phyloP scores from a whole-genome alignment of 805 yeast genomes.

The Kuraishia capsulata region DNA sequence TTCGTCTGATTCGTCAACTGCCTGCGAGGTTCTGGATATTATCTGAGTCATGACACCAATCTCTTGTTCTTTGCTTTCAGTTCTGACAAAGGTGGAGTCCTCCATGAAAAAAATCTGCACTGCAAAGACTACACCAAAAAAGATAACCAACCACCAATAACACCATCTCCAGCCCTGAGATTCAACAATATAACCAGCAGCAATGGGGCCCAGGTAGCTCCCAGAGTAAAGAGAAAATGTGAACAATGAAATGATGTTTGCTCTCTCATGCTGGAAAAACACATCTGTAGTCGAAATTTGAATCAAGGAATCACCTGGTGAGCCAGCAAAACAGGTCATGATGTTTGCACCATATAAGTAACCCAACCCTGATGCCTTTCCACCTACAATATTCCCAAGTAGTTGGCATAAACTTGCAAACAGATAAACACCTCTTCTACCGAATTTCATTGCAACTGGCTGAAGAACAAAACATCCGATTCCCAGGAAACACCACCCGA shows the following conservation, averaged over 20 bases:
- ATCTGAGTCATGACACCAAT: slow-evolving; percentile 23
- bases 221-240: slow-evolving; percentile 35
- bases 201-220: slow-evolving; percentile 32
- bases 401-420: slow-evolving; percentile 17
- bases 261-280: slow-evolving; percentile 32
- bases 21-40: too few species aligned
- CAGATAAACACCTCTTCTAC: slow-evolving; percentile 17
- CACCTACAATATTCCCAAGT: slow-evolving; percentile 23
- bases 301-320: slow-evolving; percentile 32
- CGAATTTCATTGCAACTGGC: slow-evolving; percentile 8
- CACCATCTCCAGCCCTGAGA: slow-evolving; percentile 23
- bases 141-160: slow-evolving; percentile 22
- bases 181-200: slow-evolving; percentile 31
- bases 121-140: slow-evolving; percentile 24
- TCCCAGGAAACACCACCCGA: slow-evolving; percentile 15
- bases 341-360: slow-evolving; percentile 14
- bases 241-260: slow-evolving; percentile 26
- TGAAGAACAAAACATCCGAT: slow-evolving; percentile 13
- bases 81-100: slow-evolving; percentile 32
- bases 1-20: too few species aligned
- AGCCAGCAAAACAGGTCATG: slow-evolving; percentile 16
- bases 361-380: slow-evolving; percentile 19
- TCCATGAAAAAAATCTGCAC: slow-evolving; percentile 29
- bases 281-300: slow-evolving; percentile 21
- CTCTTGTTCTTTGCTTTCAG: slow-evolving; percentile 14